These are phyloP conservation scores for Neurospora sp. DNA, from an alignment of 2,329 filamentous ascomycete species.

Conservation along the genomic window DNA sequence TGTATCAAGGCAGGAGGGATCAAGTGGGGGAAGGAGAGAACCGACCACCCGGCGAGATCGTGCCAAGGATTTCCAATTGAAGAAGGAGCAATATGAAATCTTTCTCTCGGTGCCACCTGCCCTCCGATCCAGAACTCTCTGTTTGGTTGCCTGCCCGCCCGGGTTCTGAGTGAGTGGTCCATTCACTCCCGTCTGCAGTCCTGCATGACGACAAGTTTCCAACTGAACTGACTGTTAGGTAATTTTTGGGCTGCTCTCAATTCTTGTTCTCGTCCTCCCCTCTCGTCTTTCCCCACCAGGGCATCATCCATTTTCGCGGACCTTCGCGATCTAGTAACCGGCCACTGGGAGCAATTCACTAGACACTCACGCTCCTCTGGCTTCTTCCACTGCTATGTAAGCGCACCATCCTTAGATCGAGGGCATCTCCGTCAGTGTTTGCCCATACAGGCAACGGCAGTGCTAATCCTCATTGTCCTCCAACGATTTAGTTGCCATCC, in stretches of 20 bases:
- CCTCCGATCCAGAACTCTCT: not conserved
- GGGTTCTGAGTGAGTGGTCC: not conserved
- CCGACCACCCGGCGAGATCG: no score
- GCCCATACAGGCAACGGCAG: not conserved
- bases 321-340: not conserved
- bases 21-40: not conserved
- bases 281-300: not conserved
- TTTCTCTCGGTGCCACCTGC: not conserved
- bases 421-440: not conserved
- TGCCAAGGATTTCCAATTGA: not conserved
- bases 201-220: not conserved
- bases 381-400: not conserved
- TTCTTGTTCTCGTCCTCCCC: not conserved
- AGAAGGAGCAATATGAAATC: not conserved
- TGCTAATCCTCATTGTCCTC: not conserved
- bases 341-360: not conserved
- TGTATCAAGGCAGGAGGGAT: not conserved
- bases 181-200: not conserved
- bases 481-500: not conserved
- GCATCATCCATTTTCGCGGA: not conserved
- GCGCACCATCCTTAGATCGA: not conserved
- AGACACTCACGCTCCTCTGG: not conserved
- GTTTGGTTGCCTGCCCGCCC: not conserved
- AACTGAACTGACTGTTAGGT: not conserved
- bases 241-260: not conserved